Conservation (phyloP, 176 grass and related monocot genomes). For the Melocanna baccifera region DNA sequence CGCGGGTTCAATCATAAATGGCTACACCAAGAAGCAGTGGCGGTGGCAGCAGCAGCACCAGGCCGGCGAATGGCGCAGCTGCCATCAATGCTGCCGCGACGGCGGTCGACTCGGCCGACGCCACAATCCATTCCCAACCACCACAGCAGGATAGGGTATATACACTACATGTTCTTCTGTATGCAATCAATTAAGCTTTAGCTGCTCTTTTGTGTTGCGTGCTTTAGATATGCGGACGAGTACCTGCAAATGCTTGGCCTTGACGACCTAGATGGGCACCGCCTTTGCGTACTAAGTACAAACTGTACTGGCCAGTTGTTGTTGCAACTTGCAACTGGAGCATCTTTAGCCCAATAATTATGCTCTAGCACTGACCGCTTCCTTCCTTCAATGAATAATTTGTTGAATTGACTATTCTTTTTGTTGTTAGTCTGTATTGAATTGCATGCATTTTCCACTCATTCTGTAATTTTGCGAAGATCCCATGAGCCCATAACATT, state of each 20-base stretch:
- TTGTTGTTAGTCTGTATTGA: constrained; percentile 2
- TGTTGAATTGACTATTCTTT: background rate
- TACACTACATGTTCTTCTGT: constrained; percentile 34
- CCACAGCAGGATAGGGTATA: constrained; percentile 56
- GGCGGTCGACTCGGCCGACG: constrained; percentile 48
- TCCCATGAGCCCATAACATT: background rate
- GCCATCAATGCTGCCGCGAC: constrained; percentile 59
- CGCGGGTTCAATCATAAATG: constrained; percentile 25
- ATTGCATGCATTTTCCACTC: background rate
- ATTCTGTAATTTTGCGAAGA: background rate
- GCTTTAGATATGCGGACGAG: constrained; percentile 45
- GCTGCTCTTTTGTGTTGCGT: constrained; percentile 34
- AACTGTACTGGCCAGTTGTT: constrained; percentile 39
- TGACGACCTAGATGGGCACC: constrained; percentile 30
- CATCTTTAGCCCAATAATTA: constrained; percentile 39
- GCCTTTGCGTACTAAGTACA: constrained; percentile 40
- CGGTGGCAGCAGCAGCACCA: constrained; percentile 31
- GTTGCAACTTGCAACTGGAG: constrained; percentile 29
- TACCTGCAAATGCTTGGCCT: constrained; percentile 15
- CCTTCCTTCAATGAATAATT: background rate
- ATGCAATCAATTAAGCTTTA: constrained; percentile 22
- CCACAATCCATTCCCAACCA: constrained; percentile 57
- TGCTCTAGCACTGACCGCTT: constrained; percentile 25
- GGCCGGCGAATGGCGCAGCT: constrained; percentile 44
- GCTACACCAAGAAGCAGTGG: constrained; percentile 44